These are phyloP conservation scores for Boletus fagicola DNA, from an alignment of 768 basidiomycete species.

Conservation along the genomic window DNA sequence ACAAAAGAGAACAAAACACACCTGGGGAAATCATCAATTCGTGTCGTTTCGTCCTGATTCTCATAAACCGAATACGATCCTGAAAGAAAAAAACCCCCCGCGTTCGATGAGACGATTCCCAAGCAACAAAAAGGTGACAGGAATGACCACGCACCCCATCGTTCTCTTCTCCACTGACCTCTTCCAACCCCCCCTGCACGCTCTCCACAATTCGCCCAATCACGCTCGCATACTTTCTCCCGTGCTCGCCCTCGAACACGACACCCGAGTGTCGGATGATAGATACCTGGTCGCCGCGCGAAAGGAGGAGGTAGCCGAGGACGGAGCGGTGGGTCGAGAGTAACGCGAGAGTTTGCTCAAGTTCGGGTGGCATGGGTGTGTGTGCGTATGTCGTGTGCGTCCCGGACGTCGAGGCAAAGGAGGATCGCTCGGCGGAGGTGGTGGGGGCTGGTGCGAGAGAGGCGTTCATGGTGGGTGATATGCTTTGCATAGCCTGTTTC, in stretches of 20 bases:
- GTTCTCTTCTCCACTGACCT: slow-evolving; percentile 62
- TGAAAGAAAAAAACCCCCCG: slow-evolving; percentile 26
- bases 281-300: slow-evolving; percentile 65
- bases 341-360: slow-evolving; percentile 74
- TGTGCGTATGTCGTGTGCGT: slow-evolving; percentile 18
- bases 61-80: slow-evolving; percentile 87
- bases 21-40: slow-evolving; percentile 95
- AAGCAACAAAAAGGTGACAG: neutral
- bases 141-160: slow-evolving; percentile 48
- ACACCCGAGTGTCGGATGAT: slow-evolving; percentile 86
- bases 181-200: slow-evolving; percentile 76
- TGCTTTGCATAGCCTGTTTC: slow-evolving; percentile 6
- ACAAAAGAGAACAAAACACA: slow-evolving; percentile 35
- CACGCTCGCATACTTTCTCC: slow-evolving; percentile 68
- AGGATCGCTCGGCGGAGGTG: slow-evolving; percentile 3
- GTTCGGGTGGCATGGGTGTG: slow-evolving; percentile 61
- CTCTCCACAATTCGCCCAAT: slow-evolving; percentile 74
- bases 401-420: slow-evolving; percentile 11
- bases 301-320: slow-evolving; percentile 81
- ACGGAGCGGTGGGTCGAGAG: slow-evolving; percentile 83
- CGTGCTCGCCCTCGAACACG: slow-evolving; percentile 83
- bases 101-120: neutral
- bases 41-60: slow-evolving; percentile 88
- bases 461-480: slow-evolving; percentile 14
- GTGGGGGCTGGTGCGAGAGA: slow-evolving; percentile 10